Conservation (phyloP, 2,329 filamentous ascomycete genomes). For the Microsporum ferrugineum region DNA sequence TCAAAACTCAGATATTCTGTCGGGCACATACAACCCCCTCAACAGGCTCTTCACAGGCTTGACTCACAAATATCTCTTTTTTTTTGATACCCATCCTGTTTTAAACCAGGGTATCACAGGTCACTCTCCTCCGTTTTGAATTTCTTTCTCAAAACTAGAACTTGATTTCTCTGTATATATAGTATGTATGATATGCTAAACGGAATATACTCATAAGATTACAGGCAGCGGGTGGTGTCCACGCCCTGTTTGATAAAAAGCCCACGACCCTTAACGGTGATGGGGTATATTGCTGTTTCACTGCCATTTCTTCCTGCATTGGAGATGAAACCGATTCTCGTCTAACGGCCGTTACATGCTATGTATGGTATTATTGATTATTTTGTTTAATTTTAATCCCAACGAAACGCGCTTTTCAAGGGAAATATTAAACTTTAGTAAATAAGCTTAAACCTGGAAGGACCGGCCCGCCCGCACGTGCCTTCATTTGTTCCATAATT, state of each 20-base stretch:
- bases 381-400: neutral
- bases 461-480: neutral
- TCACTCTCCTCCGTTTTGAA: neutral
- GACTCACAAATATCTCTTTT: too few relatives aligned
- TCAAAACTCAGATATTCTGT: neutral
- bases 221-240: too few relatives aligned
- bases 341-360: too few relatives aligned
- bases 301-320: neutral
- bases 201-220: neutral
- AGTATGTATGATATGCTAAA: neutral
- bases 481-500: neutral
- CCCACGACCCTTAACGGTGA: too few relatives aligned
- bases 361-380: neutral
- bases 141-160: neutral
- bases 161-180: neutral
- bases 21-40: neutral
- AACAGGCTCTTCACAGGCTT: neutral
- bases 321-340: too few relatives aligned
- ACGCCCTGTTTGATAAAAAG: neutral
- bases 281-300: neutral
- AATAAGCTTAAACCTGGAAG: conserved; percentile 4
- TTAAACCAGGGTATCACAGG: neutral
- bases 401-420: neutral
- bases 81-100: neutral
- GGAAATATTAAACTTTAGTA: neutral